Percentiles rank a stretch among this genome's conserved stretches.
phyloP scores from a whole-genome alignment of 1,139 yeast species.

The Debaryomyces subglobosus region DNA sequence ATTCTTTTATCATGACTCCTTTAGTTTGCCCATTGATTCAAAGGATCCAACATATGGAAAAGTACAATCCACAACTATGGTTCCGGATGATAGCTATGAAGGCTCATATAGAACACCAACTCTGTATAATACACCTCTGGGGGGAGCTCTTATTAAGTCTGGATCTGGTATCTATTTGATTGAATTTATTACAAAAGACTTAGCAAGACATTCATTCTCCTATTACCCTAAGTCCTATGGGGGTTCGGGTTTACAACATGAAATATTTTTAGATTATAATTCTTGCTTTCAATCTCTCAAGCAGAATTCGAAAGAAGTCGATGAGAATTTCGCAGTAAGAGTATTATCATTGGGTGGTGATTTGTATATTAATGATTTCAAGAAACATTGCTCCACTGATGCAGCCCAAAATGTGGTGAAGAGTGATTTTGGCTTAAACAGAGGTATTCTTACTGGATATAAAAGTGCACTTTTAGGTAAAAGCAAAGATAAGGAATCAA shows the following conservation, averaged over 20 bases:
- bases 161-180: slow-evolving; percentile 71
- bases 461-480: slow-evolving; percentile 51
- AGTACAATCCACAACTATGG: slow-evolving; percentile 26
- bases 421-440: slow-evolving; percentile 47
- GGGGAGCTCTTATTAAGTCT: slow-evolving; percentile 52
- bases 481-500: slow-evolving; percentile 21
- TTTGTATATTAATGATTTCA: slow-evolving; percentile 34
- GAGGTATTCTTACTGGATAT: slow-evolving; percentile 43
- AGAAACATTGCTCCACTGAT: slow-evolving; percentile 21
- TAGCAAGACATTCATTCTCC: slow-evolving; percentile 64
- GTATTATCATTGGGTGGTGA: slow-evolving; percentile 51
- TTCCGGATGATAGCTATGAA: slow-evolving; percentile 23
- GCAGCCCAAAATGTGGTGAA: slow-evolving; percentile 22
- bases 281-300: slow-evolving; percentile 45
- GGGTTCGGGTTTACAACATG: slow-evolving; percentile 62
- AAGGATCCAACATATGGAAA: slow-evolving; percentile 29
- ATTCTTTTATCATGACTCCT: slow-evolving; percentile 80
- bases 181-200: slow-evolving; percentile 65
- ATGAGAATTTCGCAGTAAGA: slow-evolving; percentile 49
- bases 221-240: slow-evolving; percentile 58
- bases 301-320: slow-evolving; percentile 24
- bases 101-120: slow-evolving; percentile 26
- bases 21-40: slow-evolving; percentile 67
- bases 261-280: slow-evolving; percentile 51
- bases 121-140: slow-evolving; percentile 35